phyloP scores from a whole-genome alignment of 306 rosid genomes.

The Vachellia collinsii region DNA sequence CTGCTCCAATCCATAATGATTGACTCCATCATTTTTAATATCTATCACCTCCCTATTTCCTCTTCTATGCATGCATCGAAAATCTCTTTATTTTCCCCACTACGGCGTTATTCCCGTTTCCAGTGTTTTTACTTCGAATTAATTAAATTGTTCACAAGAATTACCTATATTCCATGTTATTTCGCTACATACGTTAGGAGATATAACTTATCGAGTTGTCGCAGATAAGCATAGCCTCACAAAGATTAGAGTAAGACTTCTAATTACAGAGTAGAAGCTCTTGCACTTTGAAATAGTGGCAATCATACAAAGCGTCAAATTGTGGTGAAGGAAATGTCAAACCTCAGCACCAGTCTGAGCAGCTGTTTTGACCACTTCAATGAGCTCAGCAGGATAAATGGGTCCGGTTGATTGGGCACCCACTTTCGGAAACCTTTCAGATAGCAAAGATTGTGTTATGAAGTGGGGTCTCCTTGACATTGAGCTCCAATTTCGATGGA shows the following conservation, averaged over 20 bases:
- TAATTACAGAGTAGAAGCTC: constrained; percentile 12
- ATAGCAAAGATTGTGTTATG: constrained; percentile 53
- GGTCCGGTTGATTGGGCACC: constrained; percentile 76
- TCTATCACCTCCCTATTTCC: not conserved
- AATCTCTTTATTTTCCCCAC: not conserved
- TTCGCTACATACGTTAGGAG: not conserved
- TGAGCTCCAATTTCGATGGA: constrained; percentile 38
- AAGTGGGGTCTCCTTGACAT: constrained; percentile 37
- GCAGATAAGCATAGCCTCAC: not conserved
- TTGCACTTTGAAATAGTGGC: not conserved
- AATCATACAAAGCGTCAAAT: not conserved
- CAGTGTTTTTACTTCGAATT: not conserved
- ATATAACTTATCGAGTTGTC: not conserved
- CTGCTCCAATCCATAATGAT: not conserved
- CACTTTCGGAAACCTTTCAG: constrained; percentile 59
- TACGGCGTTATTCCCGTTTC: not conserved
- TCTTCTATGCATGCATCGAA: not conserved
- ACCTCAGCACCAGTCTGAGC: constrained; percentile 98
- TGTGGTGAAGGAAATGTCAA: not conserved
- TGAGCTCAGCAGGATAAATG: constrained; percentile 61
- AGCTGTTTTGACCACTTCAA: constrained; percentile 79
- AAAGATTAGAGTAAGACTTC: not conserved
- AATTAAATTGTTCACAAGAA: not conserved
- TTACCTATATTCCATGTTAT: not conserved
- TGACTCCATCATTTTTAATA: not conserved